Conservation (phyloP, 2,329 filamentous ascomycete genomes). For the Aspergillus sergii region DNA sequence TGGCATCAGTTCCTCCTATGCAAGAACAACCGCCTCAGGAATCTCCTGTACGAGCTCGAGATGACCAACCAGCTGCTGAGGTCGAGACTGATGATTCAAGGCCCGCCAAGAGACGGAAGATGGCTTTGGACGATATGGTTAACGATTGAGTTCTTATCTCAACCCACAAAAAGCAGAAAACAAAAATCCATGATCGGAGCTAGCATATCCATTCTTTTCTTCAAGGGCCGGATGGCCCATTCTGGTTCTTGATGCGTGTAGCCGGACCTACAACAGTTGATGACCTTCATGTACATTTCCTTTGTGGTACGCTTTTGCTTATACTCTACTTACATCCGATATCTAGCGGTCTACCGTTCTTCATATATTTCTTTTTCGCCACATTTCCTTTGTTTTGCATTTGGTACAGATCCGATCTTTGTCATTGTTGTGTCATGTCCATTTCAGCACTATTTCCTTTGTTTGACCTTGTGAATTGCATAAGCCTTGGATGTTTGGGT, state of each 20-base stretch:
- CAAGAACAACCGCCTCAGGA: conserved; percentile 22
- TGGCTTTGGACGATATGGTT: conserved; percentile 46
- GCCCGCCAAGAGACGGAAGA: conserved; percentile 41
- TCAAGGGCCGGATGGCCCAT: not conserved
- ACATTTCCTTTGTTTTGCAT: conserved; percentile 11
- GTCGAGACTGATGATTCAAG: conserved; percentile 25
- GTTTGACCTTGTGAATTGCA: conserved; percentile 6
- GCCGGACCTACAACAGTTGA: conserved; percentile 25
- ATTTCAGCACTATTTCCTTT: conserved; percentile 8
- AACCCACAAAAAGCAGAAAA: not conserved
- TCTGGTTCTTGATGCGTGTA: conserved; percentile 20
- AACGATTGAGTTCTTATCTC: conserved; percentile 32
- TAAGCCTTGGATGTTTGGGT: conserved; percentile 14
- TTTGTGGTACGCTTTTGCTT: conserved; percentile 17
- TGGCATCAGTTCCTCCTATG: conserved; percentile 22
- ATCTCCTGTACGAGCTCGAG: conserved; percentile 15
- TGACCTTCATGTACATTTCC: conserved; percentile 25
- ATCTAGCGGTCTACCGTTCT: conserved; percentile 5
- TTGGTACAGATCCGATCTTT: not conserved
- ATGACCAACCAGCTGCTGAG: conserved; percentile 22
- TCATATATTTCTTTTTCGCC: not conserved
- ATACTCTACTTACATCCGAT: conserved; percentile 9
- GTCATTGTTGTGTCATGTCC: not conserved
- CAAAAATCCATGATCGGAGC: not conserved
- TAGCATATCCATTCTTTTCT: conserved; percentile 10